Percentiles rank a stretch among this genome's conserved stretches.
Conservation (phyloP, 306 rosid genomes). For the Ormosia semicastrata region DNA sequence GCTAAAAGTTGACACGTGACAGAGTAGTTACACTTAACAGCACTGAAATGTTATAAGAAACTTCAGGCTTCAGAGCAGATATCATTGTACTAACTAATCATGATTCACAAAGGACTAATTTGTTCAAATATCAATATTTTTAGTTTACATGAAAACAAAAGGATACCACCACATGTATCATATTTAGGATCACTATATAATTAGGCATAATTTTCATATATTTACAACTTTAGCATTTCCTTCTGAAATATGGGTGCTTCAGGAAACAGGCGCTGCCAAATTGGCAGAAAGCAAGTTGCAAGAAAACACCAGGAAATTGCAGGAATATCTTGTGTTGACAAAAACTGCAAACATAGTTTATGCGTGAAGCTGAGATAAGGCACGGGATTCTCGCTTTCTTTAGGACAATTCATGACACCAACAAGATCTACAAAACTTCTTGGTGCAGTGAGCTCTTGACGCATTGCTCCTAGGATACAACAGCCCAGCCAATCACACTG, state of each 20-base stretch:
- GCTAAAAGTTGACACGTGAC: not conserved
- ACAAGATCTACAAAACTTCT: not conserved
- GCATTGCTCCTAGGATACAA: not conserved
- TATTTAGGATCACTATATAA: not conserved
- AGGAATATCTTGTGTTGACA: slow-evolving; percentile 39
- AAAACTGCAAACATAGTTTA: not conserved
- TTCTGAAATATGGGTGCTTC: slow-evolving; percentile 20
- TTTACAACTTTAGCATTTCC: not conserved
- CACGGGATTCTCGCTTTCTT: too few species aligned
- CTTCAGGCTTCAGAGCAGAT: not conserved
- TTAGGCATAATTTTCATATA: not conserved
- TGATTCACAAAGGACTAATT: not conserved
- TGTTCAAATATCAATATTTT: not conserved
- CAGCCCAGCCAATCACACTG: not conserved
- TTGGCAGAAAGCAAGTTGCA: slow-evolving; percentile 69
- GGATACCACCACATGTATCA: not conserved
- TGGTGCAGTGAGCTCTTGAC: not conserved
- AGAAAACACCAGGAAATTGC: slow-evolving; percentile 57
- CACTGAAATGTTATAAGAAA: not conserved
- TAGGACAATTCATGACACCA: too few species aligned
- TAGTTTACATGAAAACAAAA: not conserved
- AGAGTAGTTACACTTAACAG: not conserved
- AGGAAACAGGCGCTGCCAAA: slow-evolving; percentile 67
- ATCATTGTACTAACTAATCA: too few species aligned
- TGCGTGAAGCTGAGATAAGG: too few species aligned